Conservation (phyloP, 208 protist species). For the Leishmania amazonensis region DNA sequence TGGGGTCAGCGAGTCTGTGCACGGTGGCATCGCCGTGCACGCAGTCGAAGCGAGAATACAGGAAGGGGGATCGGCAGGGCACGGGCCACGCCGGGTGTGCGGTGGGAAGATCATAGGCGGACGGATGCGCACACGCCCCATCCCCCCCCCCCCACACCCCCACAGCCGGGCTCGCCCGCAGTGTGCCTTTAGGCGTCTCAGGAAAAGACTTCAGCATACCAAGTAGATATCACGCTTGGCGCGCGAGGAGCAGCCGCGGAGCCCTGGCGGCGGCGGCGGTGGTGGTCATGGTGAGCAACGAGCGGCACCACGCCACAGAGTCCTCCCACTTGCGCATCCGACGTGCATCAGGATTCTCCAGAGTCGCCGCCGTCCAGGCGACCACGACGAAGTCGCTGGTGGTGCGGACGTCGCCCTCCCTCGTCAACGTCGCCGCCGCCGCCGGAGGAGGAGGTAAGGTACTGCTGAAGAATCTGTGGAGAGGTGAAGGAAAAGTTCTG, state of each 20-base stretch:
- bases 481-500: constrained; percentile 55
- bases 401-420: background rate
- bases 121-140: background rate
- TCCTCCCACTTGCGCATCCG: background rate
- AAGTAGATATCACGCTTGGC: background rate
- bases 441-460: constrained; percentile 18
- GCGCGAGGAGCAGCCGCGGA: background rate
- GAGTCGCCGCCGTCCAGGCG: background rate
- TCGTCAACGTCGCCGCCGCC: background rate
- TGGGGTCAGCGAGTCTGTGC: too few species aligned
- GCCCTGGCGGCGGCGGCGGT: background rate
- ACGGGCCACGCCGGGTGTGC: background rate
- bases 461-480: constrained; percentile 33
- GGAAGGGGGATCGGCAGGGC: background rate
- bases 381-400: constrained; percentile 4
- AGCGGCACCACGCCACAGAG: too few species aligned
- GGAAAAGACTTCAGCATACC: background rate
- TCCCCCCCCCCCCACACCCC: background rate
- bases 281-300: background rate
- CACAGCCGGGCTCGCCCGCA: background rate
- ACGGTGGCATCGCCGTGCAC: background rate
- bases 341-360: background rate
- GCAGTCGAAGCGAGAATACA: background rate
- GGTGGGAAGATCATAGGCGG: background rate
- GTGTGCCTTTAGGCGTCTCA: background rate